Conservation (phyloP, 495 filamentous ascomycete genomes). For the Talaromyces thailandensis region DNA sequence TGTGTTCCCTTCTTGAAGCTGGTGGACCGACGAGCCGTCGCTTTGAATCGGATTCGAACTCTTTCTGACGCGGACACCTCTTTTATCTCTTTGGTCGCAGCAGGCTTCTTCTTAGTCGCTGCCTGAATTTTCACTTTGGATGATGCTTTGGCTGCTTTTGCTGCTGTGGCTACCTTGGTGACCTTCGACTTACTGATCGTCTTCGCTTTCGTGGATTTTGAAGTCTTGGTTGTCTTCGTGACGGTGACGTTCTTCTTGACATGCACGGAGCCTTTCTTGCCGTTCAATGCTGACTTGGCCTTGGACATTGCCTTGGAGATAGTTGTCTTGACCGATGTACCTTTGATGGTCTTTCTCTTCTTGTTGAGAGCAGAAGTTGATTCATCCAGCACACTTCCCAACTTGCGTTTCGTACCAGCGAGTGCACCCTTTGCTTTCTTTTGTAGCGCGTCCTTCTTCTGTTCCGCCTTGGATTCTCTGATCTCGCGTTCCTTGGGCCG, state of each 20-base stretch:
- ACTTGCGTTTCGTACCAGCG: constrained; percentile 23
- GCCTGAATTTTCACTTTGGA: not conserved
- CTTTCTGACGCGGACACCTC: constrained; percentile 5
- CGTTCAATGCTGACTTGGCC: constrained; percentile 12
- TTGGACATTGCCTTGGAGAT: constrained; percentile 28
- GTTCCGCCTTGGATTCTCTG: constrained; percentile 26
- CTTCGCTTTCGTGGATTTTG: constrained; percentile 8
- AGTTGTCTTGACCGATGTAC: constrained; percentile 27
- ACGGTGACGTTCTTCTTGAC: constrained; percentile 7
- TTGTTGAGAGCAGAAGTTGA: constrained; percentile 20
- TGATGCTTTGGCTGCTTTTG: not conserved
- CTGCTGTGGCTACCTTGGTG: constrained; percentile 7
- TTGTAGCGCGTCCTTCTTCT: constrained; percentile 27
- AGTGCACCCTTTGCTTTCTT: constrained; percentile 24
- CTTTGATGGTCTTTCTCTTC: constrained; percentile 24
- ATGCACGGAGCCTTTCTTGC: constrained; percentile 4
- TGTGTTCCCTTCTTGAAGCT: constrained; percentile 6
- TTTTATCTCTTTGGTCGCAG: not conserved
- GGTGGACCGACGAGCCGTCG: constrained; percentile 7
- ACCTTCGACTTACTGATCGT: constrained; percentile 6
- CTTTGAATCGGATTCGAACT: constrained; percentile 10
- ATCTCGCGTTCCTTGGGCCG: constrained; percentile 50
- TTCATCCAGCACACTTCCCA: constrained; percentile 14
- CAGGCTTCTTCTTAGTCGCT: constrained; percentile 6
- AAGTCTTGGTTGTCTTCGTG: constrained; percentile 14